Percentiles rank a stretch among this genome's conserved stretches.
phyloP scores from a whole-genome alignment of 352 stramenopile genomes.

The Globisporangium recalcitrans region DNA sequence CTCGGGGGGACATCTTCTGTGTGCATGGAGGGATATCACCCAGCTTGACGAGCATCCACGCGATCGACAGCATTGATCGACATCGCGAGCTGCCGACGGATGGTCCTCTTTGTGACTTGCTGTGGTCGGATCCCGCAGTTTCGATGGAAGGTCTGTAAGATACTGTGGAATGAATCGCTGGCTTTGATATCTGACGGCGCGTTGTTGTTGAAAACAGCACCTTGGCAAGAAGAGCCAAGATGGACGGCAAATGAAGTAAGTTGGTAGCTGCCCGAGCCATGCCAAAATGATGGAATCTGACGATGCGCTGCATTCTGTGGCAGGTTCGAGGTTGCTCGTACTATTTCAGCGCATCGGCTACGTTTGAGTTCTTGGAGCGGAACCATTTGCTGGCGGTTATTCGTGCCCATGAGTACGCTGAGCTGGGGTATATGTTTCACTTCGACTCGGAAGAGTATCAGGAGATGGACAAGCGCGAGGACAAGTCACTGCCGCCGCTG shows the following conservation, averaged over 20 bases:
- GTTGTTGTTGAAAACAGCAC: not conserved
- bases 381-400: conserved; percentile 73
- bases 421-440: conserved; percentile 61
- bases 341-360: conserved; percentile 83
- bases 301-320: not conserved
- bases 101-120: conserved; percentile 63
- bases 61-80: conserved; percentile 60
- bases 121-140: conserved; percentile 63
- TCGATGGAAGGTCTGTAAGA: conserved; percentile 17
- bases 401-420: conserved; percentile 79
- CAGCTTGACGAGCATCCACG: conserved; percentile 36
- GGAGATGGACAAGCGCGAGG: conserved; percentile 35
- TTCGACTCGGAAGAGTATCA: conserved; percentile 43
- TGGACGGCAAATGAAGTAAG: conserved; percentile 34
- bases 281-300: not conserved
- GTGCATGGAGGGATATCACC: conserved; percentile 72
- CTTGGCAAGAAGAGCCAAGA: conserved; percentile 4
- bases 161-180: too few relatives aligned
- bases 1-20: conserved; percentile 51
- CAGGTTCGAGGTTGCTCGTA: conserved; percentile 76
- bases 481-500: conserved; percentile 60
- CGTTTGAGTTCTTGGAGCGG: conserved; percentile 59
- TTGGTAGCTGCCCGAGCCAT: not conserved
- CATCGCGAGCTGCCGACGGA: conserved; percentile 52
- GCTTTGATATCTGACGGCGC: not conserved